Evolutionary conservation across 2,329 filamentous ascomycete species (phyloP), one percentile per base, ranked within the genome.

Genomic region (Arthrobotrys entomopaga): DNA sequence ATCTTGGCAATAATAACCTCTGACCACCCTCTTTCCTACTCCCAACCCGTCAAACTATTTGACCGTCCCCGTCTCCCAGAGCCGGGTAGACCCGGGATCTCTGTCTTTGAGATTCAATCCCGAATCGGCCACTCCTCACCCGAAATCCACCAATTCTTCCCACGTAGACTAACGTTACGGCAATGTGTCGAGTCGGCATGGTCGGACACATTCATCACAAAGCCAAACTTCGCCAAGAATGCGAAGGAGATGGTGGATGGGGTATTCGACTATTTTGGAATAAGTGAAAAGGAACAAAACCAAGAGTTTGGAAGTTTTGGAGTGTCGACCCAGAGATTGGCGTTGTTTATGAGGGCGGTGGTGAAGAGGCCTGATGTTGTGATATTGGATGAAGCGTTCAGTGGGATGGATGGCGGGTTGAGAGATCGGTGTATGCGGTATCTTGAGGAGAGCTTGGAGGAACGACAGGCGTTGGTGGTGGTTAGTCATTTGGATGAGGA

Each of bases 21-120:
- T 0, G 95, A 99, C 79, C 95, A 99, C 79, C 95, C 95, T 0
- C 94, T 98, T 81, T 89, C 93, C 0, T 99, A 98, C 81, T 92
- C 91, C 0, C 87, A 93, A 22, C 93, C 94, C 0, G 90, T 99
- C 74, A 90, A 87, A 77, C 85, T 97, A 13, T 98, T 99, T 80
- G 92, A 93, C 0, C 88, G 88, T 20, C 90, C 90, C 64, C 88
- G 95, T 19, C 84, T 97, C 0, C 93, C 94, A 0, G 87, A 90
- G 65, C 86, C 87, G 0, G 91, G 90, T 0, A 81, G 87, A 63
- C 86, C 86, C 0, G 93, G 92, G 0, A 88, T 98, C 38, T 96
- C 92, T 0, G 90, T 97, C 70, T 98, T 96, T 84, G 93, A 98
- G 76, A 88, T 99, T 6, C 95, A 98, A 81, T 86, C 89, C 0